Base-by-base conservation (phyloP, 176 grass and related monocot species). In the Triticum timopheevii region DNA sequence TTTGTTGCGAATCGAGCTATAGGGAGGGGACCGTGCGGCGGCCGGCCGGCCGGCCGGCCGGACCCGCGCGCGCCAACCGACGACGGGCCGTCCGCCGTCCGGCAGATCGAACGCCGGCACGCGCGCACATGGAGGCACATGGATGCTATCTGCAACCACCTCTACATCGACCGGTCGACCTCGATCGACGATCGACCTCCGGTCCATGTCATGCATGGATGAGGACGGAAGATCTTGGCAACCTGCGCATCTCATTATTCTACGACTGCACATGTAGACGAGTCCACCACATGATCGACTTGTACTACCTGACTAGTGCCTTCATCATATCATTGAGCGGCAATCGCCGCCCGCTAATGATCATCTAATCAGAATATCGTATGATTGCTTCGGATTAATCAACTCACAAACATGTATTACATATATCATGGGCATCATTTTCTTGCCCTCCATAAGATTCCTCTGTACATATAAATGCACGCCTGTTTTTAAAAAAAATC, bases 41-140 rank as follows among this genome's bases (percentile, higher is more conserved):
- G 42, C 0, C 38, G 38, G 38, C 12, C 38, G 22, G 69, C 69
- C 6, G 35, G 39, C 12, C 44, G 0, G 52, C 6, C 52, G 52
- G 52, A 19, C 6, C 54, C 6, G 5, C 5, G 15, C 16, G 3
- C 31, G 15, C 39, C 11, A 42, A 24, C 69, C 8, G n/a, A 74
- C 71, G 71, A 24, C 71, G 40, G 23, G 27, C 71, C 70, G 70
- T 7, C 70, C 39, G 39, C 70, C 40, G 23, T 74, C 72, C 24
- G 42, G 72, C 42, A 15, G 23, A 15, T 16, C 42, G 24, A 15
- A 28, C 42, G 42, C 72, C 13, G 23, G 72, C 72, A 38, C 2
- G 66, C 7, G 34, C 67, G 33, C 67, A 73, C 70, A 47, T 74
- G 71, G 71, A 7, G 40, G 40, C 71, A 75, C 72, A 75, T 75